Conservation (phyloP, 169 alveolate genomes). For the Plasmodium malariae region DNA sequence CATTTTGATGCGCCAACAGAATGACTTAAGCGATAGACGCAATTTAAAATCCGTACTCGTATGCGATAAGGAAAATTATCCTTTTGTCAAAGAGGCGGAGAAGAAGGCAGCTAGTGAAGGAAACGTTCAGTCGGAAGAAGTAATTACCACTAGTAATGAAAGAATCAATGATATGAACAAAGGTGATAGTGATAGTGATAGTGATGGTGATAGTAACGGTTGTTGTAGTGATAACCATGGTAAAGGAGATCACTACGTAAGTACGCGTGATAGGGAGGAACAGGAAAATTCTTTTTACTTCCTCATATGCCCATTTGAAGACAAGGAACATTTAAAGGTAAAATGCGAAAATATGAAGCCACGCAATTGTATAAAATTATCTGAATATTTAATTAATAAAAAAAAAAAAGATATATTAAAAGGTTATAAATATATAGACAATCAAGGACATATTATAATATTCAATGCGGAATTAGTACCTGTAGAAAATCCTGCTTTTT, state of each 20-base stretch:
- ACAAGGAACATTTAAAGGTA: conserved; percentile 14
- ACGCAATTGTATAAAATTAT: conserved; percentile 8
- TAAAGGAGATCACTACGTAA: not conserved
- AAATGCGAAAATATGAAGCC: conserved; percentile 49
- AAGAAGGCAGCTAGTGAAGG: not conserved
- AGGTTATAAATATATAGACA: conserved; percentile 47
- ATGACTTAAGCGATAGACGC: not conserved
- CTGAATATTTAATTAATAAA: conserved; percentile 10
- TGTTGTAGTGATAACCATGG: not conserved
- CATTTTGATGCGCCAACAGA: not conserved
- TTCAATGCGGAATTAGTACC: conserved; percentile 31
- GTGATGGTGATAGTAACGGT: not conserved
- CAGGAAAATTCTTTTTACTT: not conserved
- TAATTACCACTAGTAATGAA: not conserved
- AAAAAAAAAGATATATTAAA: conserved; percentile 15
- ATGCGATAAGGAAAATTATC: too few relatives aligned
- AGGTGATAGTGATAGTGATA: not conserved
- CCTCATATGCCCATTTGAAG: conserved; percentile 12
- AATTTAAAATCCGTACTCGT: not conserved
- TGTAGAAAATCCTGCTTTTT: not conserved
- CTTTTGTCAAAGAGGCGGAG: not conserved
- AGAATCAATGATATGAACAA: not conserved
- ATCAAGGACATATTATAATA: conserved; percentile 34
- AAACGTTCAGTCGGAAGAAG: not conserved
- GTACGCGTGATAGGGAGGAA: not conserved